A percentile compares a stretch with the other conserved stretches of the same genome.
phyloP scores from a whole-genome alignment of 1,284 basidiomycete species.

The Chondrostereum purpureum region DNA sequence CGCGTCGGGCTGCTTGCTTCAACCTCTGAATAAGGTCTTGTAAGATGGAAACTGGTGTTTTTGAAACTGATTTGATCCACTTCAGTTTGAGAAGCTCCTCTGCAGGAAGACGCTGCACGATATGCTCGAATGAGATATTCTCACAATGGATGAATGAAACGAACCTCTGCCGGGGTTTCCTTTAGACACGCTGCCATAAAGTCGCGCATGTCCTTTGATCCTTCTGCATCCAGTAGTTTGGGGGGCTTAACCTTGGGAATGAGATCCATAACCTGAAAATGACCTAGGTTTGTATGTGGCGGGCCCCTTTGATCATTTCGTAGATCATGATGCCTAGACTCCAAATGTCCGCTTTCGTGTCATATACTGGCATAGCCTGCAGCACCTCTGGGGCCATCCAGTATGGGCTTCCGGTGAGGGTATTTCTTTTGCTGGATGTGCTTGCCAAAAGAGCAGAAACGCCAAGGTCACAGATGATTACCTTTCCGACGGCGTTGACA shows the following conservation, averaged over 20 bases:
- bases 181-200: conserved; percentile 85
- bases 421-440: conserved; percentile 85
- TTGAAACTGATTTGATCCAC: conserved; percentile 83
- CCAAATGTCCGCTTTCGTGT: conserved; percentile 96
- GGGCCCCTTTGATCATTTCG: conserved; percentile 95
- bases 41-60: conserved; percentile 65
- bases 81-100: conserved; percentile 89
- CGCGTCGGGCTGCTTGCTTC: conserved; percentile 74
- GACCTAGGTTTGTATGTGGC: conserved; percentile 81
- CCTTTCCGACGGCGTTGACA: conserved; percentile 79
- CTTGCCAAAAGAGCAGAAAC: conserved; percentile 91
- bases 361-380: conserved; percentile 81
- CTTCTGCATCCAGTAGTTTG: conserved; percentile 69
- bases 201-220: conserved; percentile 82
- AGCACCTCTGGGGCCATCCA: conserved; percentile 99
- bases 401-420: conserved; percentile 92
- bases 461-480: conserved; percentile 95
- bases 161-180: conserved; percentile 76
- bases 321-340: conserved; percentile 92
- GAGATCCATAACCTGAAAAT: conserved; percentile 85
- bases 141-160: conserved; percentile 18
- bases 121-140: conserved; percentile 12
- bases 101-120: conserved; percentile 68
- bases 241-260: conserved; percentile 89
- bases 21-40: conserved; percentile 80